These are phyloP conservation scores for Kregervanrija pseudodelftensis DNA, from an alignment of 805 yeast genomes.

Conservation along the genomic window DNA sequence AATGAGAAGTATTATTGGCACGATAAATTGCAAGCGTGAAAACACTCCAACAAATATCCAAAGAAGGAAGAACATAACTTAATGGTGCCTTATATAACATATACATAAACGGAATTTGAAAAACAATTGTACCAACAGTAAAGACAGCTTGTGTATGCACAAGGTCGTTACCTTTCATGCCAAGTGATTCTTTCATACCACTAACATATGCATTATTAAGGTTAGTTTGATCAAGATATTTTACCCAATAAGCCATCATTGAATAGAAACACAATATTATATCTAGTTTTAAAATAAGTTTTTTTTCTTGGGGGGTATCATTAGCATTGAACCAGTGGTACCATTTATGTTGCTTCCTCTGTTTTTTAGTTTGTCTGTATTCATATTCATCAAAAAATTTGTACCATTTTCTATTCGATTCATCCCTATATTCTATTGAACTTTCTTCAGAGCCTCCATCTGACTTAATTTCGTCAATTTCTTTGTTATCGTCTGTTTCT, in stretches of 20 bases:
- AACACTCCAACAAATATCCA: constrained; percentile 26
- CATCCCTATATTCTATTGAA: too few relatives aligned
- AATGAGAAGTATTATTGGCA: constrained; percentile 24
- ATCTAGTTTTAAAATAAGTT: constrained; percentile 2
- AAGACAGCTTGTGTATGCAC: constrained; percentile 29
- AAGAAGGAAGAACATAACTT: constrained; percentile 15
- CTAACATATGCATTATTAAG: constrained; percentile 60
- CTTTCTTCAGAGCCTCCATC: too few relatives aligned
- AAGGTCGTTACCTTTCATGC: constrained; percentile 44
- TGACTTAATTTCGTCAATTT: too few relatives aligned
- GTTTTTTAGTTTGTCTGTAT: neutral
- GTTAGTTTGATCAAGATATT: constrained; percentile 42
- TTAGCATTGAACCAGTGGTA: constrained; percentile 4
- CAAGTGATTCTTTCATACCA: constrained; percentile 53
- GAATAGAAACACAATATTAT: constrained; percentile 1
- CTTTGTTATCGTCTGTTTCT: too few relatives aligned
- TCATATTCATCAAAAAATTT: too few relatives aligned
- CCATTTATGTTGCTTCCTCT: constrained; percentile 1
- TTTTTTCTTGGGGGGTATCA: constrained; percentile 1
- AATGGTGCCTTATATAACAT: constrained; percentile 14
- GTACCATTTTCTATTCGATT: too few relatives aligned
- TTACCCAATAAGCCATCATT: constrained; percentile 2
- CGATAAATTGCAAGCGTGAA: constrained; percentile 23
- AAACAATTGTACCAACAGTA: constrained; percentile 26
- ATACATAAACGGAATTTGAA: constrained; percentile 15